phyloP scores from a whole-genome alignment of 1,139 yeast species.

The Martiniozyma asiatica region DNA sequence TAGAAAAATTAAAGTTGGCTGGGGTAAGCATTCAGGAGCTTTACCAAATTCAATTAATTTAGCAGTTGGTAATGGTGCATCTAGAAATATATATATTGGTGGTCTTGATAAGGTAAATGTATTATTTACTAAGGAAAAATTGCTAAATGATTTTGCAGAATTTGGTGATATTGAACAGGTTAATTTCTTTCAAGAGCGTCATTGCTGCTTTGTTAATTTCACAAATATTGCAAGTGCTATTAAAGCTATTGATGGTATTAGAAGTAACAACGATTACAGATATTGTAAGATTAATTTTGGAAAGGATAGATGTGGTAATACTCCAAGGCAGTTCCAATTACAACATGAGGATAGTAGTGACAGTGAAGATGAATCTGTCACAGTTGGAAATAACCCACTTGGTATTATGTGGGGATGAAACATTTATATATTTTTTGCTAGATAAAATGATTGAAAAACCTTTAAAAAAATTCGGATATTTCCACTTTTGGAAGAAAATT shows the following conservation, averaged over 20 bases:
- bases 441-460: too few species aligned
- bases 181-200: conserved; percentile 60
- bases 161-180: conserved; percentile 80
- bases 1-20: conserved; percentile 64
- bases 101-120: conserved; percentile 28
- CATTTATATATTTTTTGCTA: too few species aligned
- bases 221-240: conserved; percentile 68
- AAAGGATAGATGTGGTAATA: conserved; percentile 76
- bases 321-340: conserved; percentile 36
- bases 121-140: conserved; percentile 35
- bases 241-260: conserved; percentile 62
- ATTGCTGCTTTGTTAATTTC: conserved; percentile 73
- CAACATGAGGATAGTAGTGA: conserved; percentile 2
- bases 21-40: conserved; percentile 80
- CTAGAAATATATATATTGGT: conserved; percentile 72
- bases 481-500: too few species aligned
- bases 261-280: conserved; percentile 41
- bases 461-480: too few species aligned
- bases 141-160: conserved; percentile 51
- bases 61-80: conserved; percentile 75
- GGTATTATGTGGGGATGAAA: too few species aligned
- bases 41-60: conserved; percentile 60
- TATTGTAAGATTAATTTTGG: conserved; percentile 61
- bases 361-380: too few species aligned
- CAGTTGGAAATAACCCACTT: too few species aligned